A percentile compares a stretch with the other conserved stretches of the same genome.
phyloP scores from a whole-genome alignment of 805 yeast genomes.

The Sugiyamaella qingdaonensis region DNA sequence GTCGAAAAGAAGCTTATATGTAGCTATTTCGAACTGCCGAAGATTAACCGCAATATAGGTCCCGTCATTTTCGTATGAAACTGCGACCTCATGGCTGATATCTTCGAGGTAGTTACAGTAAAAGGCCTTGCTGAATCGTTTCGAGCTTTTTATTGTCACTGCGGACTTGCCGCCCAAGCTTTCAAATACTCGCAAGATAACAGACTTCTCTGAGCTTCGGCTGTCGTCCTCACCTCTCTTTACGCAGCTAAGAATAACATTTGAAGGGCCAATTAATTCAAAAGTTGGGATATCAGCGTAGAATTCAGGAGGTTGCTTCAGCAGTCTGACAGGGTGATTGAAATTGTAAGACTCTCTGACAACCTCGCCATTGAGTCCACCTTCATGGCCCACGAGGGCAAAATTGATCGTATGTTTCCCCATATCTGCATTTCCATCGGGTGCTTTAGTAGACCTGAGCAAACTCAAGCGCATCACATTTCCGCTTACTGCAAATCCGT shows the following conservation, averaged over 20 bases:
- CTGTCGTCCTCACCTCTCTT: slow-evolving; percentile 86
- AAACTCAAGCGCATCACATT: slow-evolving; percentile 71
- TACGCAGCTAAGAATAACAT: slow-evolving; percentile 64
- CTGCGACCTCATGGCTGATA: neutral
- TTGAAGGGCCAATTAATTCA: slow-evolving; percentile 45
- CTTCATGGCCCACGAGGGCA: slow-evolving; percentile 67
- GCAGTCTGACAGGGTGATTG: slow-evolving; percentile 41
- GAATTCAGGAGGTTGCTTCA: slow-evolving; percentile 4
- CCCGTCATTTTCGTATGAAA: neutral
- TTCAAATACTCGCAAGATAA: slow-evolving; percentile 75
- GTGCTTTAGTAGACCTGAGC: slow-evolving; percentile 78
- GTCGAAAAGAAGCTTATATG: neutral
- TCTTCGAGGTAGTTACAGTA: neutral
- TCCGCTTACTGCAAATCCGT: slow-evolving; percentile 79
- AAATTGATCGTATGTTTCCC: slow-evolving; percentile 69
- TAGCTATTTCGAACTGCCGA: neutral
- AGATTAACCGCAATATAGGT: neutral
- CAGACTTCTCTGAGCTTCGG: slow-evolving; percentile 35
- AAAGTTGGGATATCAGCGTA: slow-evolving; percentile 21
- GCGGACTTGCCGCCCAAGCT: slow-evolving; percentile 70
- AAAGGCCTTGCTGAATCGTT: neutral
- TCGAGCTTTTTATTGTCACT: neutral
- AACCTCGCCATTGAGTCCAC: slow-evolving; percentile 51
- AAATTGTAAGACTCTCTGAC: slow-evolving; percentile 66
- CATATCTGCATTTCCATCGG: slow-evolving; percentile 83